These are phyloP conservation scores for Candida xyloterini DNA, from an alignment of 805 yeast species.

Conservation along the genomic window DNA sequence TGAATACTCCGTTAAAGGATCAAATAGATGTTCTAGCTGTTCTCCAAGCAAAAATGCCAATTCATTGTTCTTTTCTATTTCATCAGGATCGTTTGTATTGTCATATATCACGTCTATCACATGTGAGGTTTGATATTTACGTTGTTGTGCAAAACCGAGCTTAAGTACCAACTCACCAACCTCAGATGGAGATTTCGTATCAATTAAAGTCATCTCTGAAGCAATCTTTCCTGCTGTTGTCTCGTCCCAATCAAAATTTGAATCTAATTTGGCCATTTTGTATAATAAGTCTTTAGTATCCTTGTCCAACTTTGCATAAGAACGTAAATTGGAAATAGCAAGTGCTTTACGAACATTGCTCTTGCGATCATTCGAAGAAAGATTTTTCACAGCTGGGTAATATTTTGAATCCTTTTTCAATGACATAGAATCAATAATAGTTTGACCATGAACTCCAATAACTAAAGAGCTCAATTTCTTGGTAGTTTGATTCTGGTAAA, in stretches of 20 bases:
- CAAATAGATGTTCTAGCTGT: constrained; percentile 84
- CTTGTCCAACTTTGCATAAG: constrained; percentile 56
- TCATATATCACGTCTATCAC: constrained; percentile 75
- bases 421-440: constrained; percentile 56
- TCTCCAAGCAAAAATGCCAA: constrained; percentile 77
- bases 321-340: constrained; percentile 69
- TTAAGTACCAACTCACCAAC: constrained; percentile 55
- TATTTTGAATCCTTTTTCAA: constrained; percentile 60
- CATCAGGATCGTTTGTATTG: constrained; percentile 19
- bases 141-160: constrained; percentile 55
- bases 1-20: constrained; percentile 85
- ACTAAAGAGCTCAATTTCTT: constrained; percentile 51
- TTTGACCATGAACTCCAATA: constrained; percentile 64
- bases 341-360: constrained; percentile 69
- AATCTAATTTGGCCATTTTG: constrained; percentile 20
- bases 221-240: constrained; percentile 83
- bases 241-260: constrained; percentile 61
- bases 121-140: constrained; percentile 43
- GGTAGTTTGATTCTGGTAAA: constrained; percentile 47
- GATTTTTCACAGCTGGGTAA: constrained; percentile 75
- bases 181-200: constrained; percentile 49
- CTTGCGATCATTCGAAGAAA: constrained; percentile 44
- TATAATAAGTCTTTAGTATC: constrained; percentile 16
- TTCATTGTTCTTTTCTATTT: constrained; percentile 61
- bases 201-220: constrained; percentile 54